Evolutionary conservation across 169 alveolate genomes (phyloP), one percentile per base, ranked within the genome.

Genomic region (Prorocentrum cordatum): DNA sequence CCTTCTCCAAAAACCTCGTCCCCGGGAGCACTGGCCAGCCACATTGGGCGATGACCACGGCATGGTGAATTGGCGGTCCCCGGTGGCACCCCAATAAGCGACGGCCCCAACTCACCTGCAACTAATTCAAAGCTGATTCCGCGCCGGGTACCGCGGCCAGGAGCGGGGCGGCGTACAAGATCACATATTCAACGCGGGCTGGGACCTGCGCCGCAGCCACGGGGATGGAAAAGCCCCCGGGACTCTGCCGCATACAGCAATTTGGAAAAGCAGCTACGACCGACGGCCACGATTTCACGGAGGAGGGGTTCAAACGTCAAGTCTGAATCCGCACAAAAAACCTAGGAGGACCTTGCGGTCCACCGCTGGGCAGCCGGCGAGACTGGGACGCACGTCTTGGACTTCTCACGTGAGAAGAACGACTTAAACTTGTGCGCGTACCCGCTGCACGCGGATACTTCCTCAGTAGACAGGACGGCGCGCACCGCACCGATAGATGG

Each of bases 31-130:
- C 22, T 16, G 3, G 54, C 75, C 75, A 66, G 22, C 75, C 80
- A 24, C 80, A 68, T n/a, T 68, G 80, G 2, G 80, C 80, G 2
- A 9, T 1, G 20, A 42, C 42, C 0, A 68, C n/a, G 16, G 31
- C 45, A 12, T 71, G 42, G 66, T 31, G 1, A 2, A 45, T 7
- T 3, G 38, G 66, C 2, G 18, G 45, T 16, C 42, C 66, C 26
- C 42, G 32, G 3, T 32, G 38, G 4, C 58, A 14, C 2, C 83
- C 83, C 66, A 71, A 42, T 1, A 71, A 18, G 45, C 24, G 9
- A 26, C 42, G 38, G 1, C 80, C 80, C 80, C 80, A 68, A 0
- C 36, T 33, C 80, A 59, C 35, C 62, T 68, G 80, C 62, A 68
- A 26, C 29, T 50, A n/a, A 61, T 68, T 68, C 18, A 71, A 29